Conservation (phyloP, 441 rosid species). For the Metrosideros polymorpha region DNA sequence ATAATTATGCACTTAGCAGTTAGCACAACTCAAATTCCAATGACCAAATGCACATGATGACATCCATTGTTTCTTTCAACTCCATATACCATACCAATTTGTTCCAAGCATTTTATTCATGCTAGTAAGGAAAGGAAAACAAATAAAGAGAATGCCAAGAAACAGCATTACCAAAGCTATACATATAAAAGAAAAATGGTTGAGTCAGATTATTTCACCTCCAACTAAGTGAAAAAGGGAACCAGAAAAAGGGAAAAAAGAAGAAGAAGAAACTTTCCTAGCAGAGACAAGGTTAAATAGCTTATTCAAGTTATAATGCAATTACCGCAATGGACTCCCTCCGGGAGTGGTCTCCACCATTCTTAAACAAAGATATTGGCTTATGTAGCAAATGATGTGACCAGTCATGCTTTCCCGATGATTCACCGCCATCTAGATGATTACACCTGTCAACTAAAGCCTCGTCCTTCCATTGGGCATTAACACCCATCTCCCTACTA, state of each 20-base stretch:
- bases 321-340: conserved; percentile 37
- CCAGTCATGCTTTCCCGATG: conserved; percentile 28
- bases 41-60: background rate
- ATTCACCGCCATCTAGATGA: conserved; percentile 17
- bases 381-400: conserved; percentile 38
- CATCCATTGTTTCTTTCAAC: background rate
- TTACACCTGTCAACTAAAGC: conserved; percentile 21
- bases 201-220: background rate
- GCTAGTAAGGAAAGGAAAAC: background rate
- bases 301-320: background rate
- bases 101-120: background rate
- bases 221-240: background rate
- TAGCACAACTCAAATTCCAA: background rate
- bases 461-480: conserved; percentile 34
- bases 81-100: background rate
- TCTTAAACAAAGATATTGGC: conserved; percentile 28
- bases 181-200: background rate
- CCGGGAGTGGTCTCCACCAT: conserved; percentile 26
- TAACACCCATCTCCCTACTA: conserved; percentile 17
- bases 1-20: background rate
- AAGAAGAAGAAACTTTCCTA: background rate
- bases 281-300: background rate
- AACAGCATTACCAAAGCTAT: background rate
- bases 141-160: background rate
- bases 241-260: background rate